Percentiles rank a stretch among this genome's conserved stretches.
These are phyloP conservation scores for Neofusicoccum umdonicola DNA, from an alignment of 2,329 filamentous ascomycete genomes.

Conservation along the genomic window DNA sequence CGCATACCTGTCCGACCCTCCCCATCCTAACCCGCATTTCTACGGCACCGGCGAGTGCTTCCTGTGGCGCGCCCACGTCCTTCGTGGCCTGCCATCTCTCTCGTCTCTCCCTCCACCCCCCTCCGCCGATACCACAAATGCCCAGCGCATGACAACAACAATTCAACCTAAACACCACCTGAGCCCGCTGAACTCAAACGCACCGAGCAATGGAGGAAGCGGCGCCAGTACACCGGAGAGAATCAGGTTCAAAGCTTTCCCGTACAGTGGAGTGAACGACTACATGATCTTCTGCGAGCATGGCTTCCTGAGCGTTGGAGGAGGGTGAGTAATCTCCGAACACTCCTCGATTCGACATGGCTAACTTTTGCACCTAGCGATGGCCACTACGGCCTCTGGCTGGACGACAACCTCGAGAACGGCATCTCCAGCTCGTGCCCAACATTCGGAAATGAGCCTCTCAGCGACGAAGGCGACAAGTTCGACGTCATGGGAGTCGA, in stretches of 20 bases:
- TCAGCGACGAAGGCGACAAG: constrained; percentile 90
- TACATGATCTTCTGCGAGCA: constrained; percentile 93
- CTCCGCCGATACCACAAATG: constrained; percentile 62
- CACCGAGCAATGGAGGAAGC: constrained; percentile 32
- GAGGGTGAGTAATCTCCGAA: constrained; percentile 52
- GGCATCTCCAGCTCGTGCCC: constrained; percentile 81
- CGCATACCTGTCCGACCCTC: constrained; percentile 87
- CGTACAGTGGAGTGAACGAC: constrained; percentile 93
- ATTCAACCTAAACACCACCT: constrained; percentile 28
- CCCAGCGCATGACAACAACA: constrained; percentile 61
- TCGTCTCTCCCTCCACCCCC: constrained; percentile 67
- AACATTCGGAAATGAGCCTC: constrained; percentile 90
- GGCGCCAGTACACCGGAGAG: constrained; percentile 63
- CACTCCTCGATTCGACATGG: too few species aligned
- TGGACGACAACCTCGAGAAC: constrained; percentile 79
- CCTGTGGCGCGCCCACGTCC: constrained; percentile 73
- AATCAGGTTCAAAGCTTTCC: constrained; percentile 95
- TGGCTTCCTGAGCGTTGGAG: constrained; percentile 81
- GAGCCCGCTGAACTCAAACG: constrained; percentile 28
- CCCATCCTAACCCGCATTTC: constrained; percentile 77
- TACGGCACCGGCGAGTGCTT: constrained; percentile 97
- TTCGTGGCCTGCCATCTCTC: constrained; percentile 53
- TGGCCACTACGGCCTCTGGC: constrained; percentile 89
- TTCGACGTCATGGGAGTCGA: constrained; percentile 91
- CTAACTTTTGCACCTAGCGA: constrained; percentile 47